Evolutionary conservation across 805 yeast species (phyloP).

Genomic region (Cyberlindnera lachancei): DNA sequence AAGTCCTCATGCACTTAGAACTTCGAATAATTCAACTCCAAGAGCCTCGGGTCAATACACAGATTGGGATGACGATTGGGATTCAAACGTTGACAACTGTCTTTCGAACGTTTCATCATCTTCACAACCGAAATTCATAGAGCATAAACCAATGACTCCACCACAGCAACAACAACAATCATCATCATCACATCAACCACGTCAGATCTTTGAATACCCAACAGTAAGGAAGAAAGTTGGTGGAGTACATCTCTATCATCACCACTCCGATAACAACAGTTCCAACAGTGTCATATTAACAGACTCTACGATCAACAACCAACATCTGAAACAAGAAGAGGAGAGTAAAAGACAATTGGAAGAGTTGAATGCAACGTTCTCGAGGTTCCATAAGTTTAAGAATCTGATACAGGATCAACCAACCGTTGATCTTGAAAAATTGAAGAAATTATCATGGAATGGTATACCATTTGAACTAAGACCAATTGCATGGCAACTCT

Average conservation of each 20-base stretch:
- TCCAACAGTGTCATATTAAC: not conserved
- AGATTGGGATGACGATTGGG: slow-evolving; percentile 91
- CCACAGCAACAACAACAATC: too few relatives aligned
- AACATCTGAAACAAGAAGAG: slow-evolving; percentile 30
- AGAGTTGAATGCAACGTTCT: slow-evolving; percentile 50
- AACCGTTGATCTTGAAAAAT: slow-evolving; percentile 54
- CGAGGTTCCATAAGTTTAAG: slow-evolving; percentile 62
- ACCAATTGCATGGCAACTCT: slow-evolving; percentile 81
- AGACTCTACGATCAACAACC: slow-evolving; percentile 31
- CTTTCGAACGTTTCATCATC: slow-evolving; percentile 13
- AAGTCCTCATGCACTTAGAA: slow-evolving; percentile 6
- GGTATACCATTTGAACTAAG: slow-evolving; percentile 82
- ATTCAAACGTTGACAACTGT: slow-evolving; percentile 55
- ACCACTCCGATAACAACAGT: too few relatives aligned
- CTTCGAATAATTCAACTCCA: slow-evolving; percentile 16
- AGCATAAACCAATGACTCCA: slow-evolving; percentile 20
- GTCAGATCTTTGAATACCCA: slow-evolving; percentile 23
- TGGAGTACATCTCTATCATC: too few relatives aligned
- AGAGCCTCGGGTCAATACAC: slow-evolving; percentile 36
- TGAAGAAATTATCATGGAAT: slow-evolving; percentile 84
- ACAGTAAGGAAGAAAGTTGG: slow-evolving; percentile 18
- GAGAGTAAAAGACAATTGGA: slow-evolving; percentile 39
- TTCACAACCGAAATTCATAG: slow-evolving; percentile 26
- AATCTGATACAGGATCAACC: slow-evolving; percentile 45
- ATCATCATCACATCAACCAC: too few relatives aligned